A percentile compares a stretch with the other conserved stretches of the same genome.
phyloP scores from a whole-genome alignment of 2,329 filamentous ascomycete species.

The Sclerotiophoma versabilis region DNA sequence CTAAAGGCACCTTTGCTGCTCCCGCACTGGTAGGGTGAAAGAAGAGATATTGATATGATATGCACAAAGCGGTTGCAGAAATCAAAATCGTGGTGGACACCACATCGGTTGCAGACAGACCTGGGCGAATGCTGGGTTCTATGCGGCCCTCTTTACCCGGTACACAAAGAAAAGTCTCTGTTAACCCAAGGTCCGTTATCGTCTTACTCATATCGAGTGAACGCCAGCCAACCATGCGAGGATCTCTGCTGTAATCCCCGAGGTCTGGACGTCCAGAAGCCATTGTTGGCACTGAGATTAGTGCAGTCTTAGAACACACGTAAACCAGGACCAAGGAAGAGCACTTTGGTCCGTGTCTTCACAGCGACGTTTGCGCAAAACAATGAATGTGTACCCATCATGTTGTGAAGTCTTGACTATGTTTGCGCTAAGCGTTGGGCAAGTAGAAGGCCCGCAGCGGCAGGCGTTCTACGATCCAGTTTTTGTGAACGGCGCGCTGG shows the following conservation, averaged over 20 bases:
- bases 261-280: no score
- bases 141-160: no score
- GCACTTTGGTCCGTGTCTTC: no score
- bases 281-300: no score
- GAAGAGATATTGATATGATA: neutral
- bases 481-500: slow-evolving; percentile 5
- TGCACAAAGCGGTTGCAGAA: neutral
- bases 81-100: neutral
- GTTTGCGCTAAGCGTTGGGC: slow-evolving; percentile 5
- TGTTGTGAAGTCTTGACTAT: slow-evolving; percentile 1
- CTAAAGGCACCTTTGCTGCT: slow-evolving; percentile 47
- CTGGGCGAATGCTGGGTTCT: neutral
- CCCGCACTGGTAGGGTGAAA: slow-evolving; percentile 9
- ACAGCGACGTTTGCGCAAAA: neutral
- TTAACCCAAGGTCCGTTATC: no score
- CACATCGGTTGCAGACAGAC: neutral
- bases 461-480: slow-evolving; percentile 2
- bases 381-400: neutral
- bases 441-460: neutral
- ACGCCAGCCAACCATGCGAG: no score
- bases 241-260: no score
- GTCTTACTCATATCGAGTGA: neutral
- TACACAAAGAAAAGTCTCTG: no score
- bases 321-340: no score
- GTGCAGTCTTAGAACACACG: no score